phyloP scores from a whole-genome alignment of 2,329 filamentous ascomycete genomes.

The Colletotrichum siamense region DNA sequence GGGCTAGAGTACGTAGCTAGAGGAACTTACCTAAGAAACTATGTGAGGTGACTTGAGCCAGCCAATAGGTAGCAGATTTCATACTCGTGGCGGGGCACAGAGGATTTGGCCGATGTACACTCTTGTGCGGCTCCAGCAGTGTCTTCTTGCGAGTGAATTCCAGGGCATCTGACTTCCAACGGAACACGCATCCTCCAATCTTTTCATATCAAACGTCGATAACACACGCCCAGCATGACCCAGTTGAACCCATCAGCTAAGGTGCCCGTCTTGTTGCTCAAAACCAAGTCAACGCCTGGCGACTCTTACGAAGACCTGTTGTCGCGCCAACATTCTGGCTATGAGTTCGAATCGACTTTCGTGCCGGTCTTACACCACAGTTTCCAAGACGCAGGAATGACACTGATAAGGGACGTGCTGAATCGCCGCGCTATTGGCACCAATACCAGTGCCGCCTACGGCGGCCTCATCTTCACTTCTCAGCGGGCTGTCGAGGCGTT shows the following conservation, averaged over 20 bases:
- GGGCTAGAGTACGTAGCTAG: background rate
- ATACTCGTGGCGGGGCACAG: background rate
- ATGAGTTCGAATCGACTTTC: conserved; percentile 68
- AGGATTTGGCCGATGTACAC: background rate
- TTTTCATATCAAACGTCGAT: background rate
- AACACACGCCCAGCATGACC: background rate
- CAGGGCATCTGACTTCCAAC: background rate
- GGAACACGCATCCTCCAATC: background rate
- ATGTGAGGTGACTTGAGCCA: background rate
- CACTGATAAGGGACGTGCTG: conserved; percentile 57
- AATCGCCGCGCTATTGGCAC: conserved; percentile 43
- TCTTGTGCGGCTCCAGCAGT: background rate
- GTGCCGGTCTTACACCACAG: conserved; percentile 79
- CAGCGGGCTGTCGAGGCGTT: conserved; percentile 86
- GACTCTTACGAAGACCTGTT: conserved; percentile 79
- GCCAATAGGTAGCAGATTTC: background rate
- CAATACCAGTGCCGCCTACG: conserved; percentile 54
- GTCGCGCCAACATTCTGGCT: conserved; percentile 43
- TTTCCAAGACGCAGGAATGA: conserved; percentile 66
- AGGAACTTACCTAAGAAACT: background rate
- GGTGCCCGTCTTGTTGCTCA: conserved; percentile 74
- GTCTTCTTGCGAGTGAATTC: background rate
- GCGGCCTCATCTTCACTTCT: conserved; percentile 84
- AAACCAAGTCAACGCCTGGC: conserved; percentile 74
- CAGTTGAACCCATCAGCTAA: conserved; percentile 7